Percentiles rank a stretch among this genome's conserved stretches.
phyloP scores from a whole-genome alignment of 148 eudicot species.

The Heliamphora exappendiculata region DNA sequence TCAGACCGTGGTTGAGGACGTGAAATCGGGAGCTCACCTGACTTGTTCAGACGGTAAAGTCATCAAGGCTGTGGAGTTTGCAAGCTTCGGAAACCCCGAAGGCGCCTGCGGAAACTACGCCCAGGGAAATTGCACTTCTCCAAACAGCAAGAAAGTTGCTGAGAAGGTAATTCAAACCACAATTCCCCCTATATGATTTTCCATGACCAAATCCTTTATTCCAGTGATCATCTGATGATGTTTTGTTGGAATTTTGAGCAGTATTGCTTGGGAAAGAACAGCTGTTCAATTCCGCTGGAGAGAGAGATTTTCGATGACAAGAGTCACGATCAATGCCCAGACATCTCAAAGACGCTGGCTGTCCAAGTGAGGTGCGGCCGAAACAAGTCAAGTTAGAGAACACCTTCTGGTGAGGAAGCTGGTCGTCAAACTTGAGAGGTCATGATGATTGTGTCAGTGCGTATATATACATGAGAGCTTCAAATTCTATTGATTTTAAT shows the following conservation, averaged over 20 bases:
- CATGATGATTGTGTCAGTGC: background rate
- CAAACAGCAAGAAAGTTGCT: slow-evolving; percentile 29
- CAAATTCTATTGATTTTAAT: background rate
- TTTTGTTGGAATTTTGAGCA: background rate
- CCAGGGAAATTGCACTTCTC: slow-evolving; percentile 36
- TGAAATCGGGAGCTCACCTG: slow-evolving; percentile 34
- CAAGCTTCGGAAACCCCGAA: slow-evolving; percentile 56
- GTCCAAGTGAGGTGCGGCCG: slow-evolving; percentile 54
- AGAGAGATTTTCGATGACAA: slow-evolving; percentile 28
- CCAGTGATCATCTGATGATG: slow-evolving; percentile 3
- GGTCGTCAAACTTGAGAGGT: background rate
- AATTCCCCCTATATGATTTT: background rate
- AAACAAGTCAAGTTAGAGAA: background rate
- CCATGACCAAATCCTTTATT: background rate
- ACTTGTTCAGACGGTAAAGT: slow-evolving; percentile 43
- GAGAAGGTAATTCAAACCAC: slow-evolving; percentile 29
- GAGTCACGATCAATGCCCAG: slow-evolving; percentile 36
- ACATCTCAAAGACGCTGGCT: slow-evolving; percentile 42
- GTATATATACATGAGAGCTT: background rate
- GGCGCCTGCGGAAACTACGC: slow-evolving; percentile 57
- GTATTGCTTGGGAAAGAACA: slow-evolving; percentile 51
- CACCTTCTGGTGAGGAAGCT: no score
- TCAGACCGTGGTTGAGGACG: slow-evolving; percentile 18
- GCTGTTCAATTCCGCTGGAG: slow-evolving; percentile 47
- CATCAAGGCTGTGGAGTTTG: slow-evolving; percentile 45